Base-by-base conservation (phyloP, 2,329 filamentous ascomycete genomes). In the Colletotrichum tofieldiae region DNA sequence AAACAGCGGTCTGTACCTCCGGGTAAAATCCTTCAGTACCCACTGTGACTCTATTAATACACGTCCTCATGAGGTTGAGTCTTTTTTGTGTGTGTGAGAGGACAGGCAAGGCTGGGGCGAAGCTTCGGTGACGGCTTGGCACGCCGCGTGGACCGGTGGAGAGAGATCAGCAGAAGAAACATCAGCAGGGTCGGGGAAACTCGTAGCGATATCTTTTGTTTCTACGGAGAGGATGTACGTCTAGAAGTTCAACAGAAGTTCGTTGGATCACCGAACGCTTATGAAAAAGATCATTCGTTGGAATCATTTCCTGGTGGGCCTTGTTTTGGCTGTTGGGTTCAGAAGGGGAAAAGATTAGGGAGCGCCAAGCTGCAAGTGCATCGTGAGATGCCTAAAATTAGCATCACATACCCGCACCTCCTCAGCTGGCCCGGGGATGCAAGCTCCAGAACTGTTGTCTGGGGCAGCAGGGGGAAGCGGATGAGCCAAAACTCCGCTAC, bases 351-450 rank as follows among this genome's bases (percentile, higher is more conserved):
- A 39, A 67, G 29, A 45, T 35, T 55, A 23, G 20, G 49, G 26
- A 35, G 23, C 41, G 66, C 66, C 66, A 64, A 72, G 66, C 29
- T 37, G 35, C 23, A 47, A 37, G 2, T 37, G 58, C 65, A 65
- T 64, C 23, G n/a, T 18, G 54, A 43, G 20, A n/a, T 39, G 32
- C 59, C 66, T 72, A 72, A 69, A 72, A 56, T 62, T 72, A 72
- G 69, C 65, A 72, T 64, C 61, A 7, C n/a, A 29, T 52, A 52
- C 35, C 49, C 56, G 64, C 69, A 49, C 29, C 49, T 63, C 29
- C 52, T 54, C 45, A 64, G 61, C 61, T 64, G 26, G 47, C 12
- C 49, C 12, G 1, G 60, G 49, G 49, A 32, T 45, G 18, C 49
- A 37, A 23, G 14, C 4, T 32, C 29, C 18, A 55, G 3, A 35